phyloP scores from a whole-genome alignment of 495 filamentous ascomycete genomes.

The Penicillium bialowiezense region DNA sequence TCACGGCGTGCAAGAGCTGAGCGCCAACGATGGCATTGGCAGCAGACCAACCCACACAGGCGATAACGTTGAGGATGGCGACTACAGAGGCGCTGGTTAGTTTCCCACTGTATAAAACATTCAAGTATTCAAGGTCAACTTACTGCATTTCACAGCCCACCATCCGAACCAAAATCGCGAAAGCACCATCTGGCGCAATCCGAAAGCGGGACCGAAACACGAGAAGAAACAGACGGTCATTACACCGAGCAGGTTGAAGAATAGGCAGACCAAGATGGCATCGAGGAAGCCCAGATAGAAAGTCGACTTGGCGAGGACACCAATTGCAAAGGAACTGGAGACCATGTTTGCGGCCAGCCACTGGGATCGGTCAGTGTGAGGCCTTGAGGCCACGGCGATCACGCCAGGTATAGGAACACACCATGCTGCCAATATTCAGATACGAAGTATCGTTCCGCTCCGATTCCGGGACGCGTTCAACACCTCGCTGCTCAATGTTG shows the following conservation, averaged over 20 bases:
- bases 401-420: conserved; percentile 37
- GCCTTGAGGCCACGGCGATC: conserved; percentile 6
- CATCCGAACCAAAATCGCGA: conserved; percentile 80
- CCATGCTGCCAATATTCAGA: conserved; percentile 72
- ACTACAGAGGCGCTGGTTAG: conserved; percentile 38
- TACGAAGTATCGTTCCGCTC: conserved; percentile 68
- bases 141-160: conserved; percentile 68
- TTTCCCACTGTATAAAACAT: not conserved
- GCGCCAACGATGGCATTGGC: conserved; percentile 82
- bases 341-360: conserved; percentile 87
- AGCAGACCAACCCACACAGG: conserved; percentile 74
- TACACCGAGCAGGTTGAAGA: conserved; percentile 75
- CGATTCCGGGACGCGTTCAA: conserved; percentile 73
- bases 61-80: conserved; percentile 71
- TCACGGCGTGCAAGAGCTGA: conserved; percentile 76
- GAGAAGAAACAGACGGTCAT: conserved; percentile 77
- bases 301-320: conserved; percentile 63
- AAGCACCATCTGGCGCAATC: conserved; percentile 83
- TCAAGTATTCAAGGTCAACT: conserved; percentile 26
- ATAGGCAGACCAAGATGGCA: conserved; percentile 70
- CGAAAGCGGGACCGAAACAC: conserved; percentile 74
- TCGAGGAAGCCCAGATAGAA: conserved; percentile 74
- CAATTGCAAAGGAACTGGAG: conserved; percentile 78
- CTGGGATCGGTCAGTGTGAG: conserved; percentile 44
- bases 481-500: conserved; percentile 74